Evolutionary conservation across 2,329 filamentous ascomycete genomes (phyloP).

Genomic region (Ceratocystis colombiana): DNA sequence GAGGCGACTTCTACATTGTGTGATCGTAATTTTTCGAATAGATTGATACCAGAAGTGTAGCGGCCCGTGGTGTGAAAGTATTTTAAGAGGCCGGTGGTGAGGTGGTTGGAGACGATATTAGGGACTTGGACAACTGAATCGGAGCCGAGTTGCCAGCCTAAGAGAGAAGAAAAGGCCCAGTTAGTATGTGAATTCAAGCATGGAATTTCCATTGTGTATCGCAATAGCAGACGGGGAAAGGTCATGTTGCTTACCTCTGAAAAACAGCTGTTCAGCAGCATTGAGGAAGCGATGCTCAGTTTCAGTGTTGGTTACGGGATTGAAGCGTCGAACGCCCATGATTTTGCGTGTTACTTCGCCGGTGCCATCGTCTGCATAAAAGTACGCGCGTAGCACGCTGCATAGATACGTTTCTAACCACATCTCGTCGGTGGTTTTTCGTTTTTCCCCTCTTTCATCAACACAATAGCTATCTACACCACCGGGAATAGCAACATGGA

Average conservation of each 20-base stretch:
- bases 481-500: conserved; percentile 93
- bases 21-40: conserved; percentile 89
- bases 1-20: conserved; percentile 92
- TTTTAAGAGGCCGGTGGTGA: conserved; percentile 83
- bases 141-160: conserved; percentile 89
- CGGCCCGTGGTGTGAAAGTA: conserved; percentile 94
- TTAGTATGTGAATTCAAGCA: conserved; percentile 25
- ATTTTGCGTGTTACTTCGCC: conserved; percentile 94
- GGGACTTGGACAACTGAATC: conserved; percentile 96
- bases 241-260: conserved; percentile 54
- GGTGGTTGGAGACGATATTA: conserved; percentile 89
- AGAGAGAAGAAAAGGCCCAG: background rate
- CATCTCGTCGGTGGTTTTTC: conserved; percentile 81
- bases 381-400: conserved; percentile 86
- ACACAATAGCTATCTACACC: conserved; percentile 96
- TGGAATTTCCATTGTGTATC: background rate
- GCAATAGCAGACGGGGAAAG: background rate
- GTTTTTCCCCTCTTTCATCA: conserved; percentile 90
- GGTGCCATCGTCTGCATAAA: conserved; percentile 89
- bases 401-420: conserved; percentile 98
- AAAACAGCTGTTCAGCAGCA: conserved; percentile 89
- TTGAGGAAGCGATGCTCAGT: conserved; percentile 93
- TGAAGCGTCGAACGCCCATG: conserved; percentile 92
- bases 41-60: conserved; percentile 88
- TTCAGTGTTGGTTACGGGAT: conserved; percentile 96